Conservation (phyloP, 441 rosid species). For the Adansonia gregorii region DNA sequence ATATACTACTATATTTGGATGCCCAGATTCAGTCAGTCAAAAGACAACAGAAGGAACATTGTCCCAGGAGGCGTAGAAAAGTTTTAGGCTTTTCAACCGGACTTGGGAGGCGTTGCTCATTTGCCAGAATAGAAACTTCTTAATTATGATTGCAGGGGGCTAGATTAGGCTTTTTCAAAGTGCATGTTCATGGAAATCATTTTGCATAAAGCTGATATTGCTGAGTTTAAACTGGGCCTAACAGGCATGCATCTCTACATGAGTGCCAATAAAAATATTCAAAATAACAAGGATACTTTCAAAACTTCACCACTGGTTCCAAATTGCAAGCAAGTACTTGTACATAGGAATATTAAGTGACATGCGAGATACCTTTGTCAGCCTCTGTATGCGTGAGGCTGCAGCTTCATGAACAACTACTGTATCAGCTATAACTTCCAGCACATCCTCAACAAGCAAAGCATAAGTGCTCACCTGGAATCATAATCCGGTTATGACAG, state of each 20-base stretch:
- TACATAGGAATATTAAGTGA: too few relatives aligned
- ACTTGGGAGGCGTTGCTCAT: neutral
- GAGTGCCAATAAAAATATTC: neutral
- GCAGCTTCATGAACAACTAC: conserved; percentile 80
- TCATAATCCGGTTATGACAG: neutral
- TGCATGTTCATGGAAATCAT: neutral
- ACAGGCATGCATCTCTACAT: neutral
- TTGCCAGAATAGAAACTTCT: conserved; percentile 5
- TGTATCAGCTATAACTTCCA: conserved; percentile 68
- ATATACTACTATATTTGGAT: neutral
- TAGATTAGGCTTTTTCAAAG: neutral
- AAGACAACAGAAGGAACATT: conserved; percentile 14
- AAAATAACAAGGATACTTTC: neutral
- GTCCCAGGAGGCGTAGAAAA: neutral
- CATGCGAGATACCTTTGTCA: conserved; percentile 62
- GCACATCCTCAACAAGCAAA: conserved; percentile 72
- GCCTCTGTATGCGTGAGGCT: conserved; percentile 69
- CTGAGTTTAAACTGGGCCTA: neutral
- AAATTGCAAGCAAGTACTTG: neutral
- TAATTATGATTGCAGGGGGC: neutral
- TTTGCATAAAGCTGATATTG: neutral
- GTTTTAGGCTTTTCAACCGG: neutral
- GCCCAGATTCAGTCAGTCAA: neutral
- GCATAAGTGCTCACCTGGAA: conserved; percentile 83
- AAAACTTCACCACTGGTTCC: neutral